Conservation (phyloP, 2,329 filamentous ascomycete genomes). For the Cladosporium sp. region DNA sequence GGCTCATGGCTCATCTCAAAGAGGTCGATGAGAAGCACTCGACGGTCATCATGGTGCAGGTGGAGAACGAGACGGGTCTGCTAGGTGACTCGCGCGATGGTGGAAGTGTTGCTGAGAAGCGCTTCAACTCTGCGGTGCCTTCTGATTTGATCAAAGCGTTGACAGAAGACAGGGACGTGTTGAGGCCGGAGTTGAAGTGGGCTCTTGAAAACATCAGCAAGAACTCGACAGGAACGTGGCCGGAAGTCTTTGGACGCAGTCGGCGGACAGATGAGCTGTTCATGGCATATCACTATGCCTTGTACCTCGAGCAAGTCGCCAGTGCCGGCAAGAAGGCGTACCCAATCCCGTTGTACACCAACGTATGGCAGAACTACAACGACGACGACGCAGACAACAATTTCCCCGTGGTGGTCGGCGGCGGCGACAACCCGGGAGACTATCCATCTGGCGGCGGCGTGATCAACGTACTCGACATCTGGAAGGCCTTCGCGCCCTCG, state of each 20-base stretch:
- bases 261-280: conserved; percentile 47
- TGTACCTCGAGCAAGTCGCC: conserved; percentile 45
- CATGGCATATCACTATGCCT: conserved; percentile 50
- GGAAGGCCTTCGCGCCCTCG: conserved; percentile 43
- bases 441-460: conserved; percentile 52
- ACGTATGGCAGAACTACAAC: conserved; percentile 50
- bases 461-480: conserved; percentile 48
- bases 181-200: conserved; percentile 2
- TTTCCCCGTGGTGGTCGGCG: conserved; percentile 44
- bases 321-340: conserved; percentile 45
- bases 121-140: conserved; percentile 43
- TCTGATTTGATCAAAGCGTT: conserved; percentile 37
- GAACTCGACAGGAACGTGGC: conserved; percentile 37
- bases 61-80: conserved; percentile 58
- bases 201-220: conserved; percentile 12
- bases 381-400: conserved; percentile 35
- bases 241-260: conserved; percentile 42
- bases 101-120: conserved; percentile 43
- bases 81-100: conserved; percentile 55
- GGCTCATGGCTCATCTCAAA: conserved; percentile 43
- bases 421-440: conserved; percentile 45
- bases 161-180: conserved; percentile 20
- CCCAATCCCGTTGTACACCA: conserved; percentile 47
- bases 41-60: conserved; percentile 58
- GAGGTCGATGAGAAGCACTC: conserved; percentile 48